Percentiles rank a stretch among this genome's conserved stretches.
These are phyloP conservation scores for Clausena lansium DNA, from an alignment of 345 rosid genomes.

Conservation along the genomic window DNA sequence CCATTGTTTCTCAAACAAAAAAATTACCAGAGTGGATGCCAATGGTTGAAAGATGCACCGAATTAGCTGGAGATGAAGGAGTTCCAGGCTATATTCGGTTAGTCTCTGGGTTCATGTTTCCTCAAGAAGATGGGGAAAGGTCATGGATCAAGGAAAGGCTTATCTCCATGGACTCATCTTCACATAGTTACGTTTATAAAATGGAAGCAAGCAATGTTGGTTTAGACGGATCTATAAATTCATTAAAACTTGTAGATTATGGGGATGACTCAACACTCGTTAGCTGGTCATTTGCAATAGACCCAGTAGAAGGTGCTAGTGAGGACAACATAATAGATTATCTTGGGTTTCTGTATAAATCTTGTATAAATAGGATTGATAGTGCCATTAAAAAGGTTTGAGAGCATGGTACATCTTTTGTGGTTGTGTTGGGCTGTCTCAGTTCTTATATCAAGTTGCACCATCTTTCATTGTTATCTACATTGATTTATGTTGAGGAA, in stretches of 20 bases:
- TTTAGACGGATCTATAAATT: constrained; percentile 45
- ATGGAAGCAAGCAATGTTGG: constrained; percentile 59
- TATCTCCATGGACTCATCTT: constrained; percentile 38
- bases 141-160: constrained; percentile 62
- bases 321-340: constrained; percentile 42
- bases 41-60: constrained; percentile 53
- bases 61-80: constrained; percentile 44
- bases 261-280: constrained; percentile 38
- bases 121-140: constrained; percentile 49
- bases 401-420: not conserved
- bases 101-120: constrained; percentile 60
- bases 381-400: constrained; percentile 27
- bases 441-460: not conserved
- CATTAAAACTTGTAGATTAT: constrained; percentile 40
- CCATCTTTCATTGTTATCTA: not conserved
- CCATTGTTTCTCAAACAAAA: constrained; percentile 42
- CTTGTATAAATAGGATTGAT: constrained; percentile 44
- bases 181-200: constrained; percentile 36
- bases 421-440: not conserved
- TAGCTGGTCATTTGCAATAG: constrained; percentile 45
- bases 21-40: constrained; percentile 54
- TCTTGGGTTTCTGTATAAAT: constrained; percentile 52
- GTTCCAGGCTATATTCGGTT: constrained; percentile 41
- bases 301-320: constrained; percentile 39
- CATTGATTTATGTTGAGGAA: not conserved